These are phyloP conservation scores for Penicillium paxilli DNA, from an alignment of 495 filamentous ascomycete genomes.

Conservation along the genomic window DNA sequence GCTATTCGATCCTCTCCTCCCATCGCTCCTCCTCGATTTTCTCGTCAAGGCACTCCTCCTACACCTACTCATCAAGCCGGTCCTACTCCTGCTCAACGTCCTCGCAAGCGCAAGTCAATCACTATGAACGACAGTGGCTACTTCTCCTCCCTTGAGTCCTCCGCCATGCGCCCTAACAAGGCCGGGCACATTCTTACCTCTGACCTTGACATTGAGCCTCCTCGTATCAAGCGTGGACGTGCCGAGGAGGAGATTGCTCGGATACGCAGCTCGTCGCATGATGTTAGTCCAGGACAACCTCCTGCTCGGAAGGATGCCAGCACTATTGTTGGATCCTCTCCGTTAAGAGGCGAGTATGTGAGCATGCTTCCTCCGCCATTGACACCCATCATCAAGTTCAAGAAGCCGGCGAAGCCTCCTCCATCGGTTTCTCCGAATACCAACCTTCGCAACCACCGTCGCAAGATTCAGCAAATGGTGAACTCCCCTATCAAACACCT, in stretches of 20 bases:
- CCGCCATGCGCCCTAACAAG: conserved; percentile 71
- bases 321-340: conserved; percentile 56
- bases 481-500: conserved; percentile 81
- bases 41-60: conserved; percentile 74
- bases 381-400: conserved; percentile 85
- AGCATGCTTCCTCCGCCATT: conserved; percentile 74
- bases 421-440: conserved; percentile 92
- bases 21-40: conserved; percentile 60
- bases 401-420: conserved; percentile 76
- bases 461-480: conserved; percentile 81
- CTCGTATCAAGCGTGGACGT: conserved; percentile 79
- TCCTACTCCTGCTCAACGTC: conserved; percentile 53
- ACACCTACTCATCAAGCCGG: conserved; percentile 54
- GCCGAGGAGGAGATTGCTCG: conserved; percentile 96
- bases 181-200: conserved; percentile 63
- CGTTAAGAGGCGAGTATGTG: conserved; percentile 53
- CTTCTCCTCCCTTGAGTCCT: conserved; percentile 96
- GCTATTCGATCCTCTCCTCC: conserved; percentile 88
- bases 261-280: conserved; percentile 87
- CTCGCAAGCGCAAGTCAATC: conserved; percentile 70
- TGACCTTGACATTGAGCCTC: conserved; percentile 69
- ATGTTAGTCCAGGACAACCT: conserved; percentile 75
- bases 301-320: conserved; percentile 42
- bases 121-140: conserved; percentile 94
- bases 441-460: conserved; percentile 88